A percentile compares a stretch with the other conserved stretches of the same genome.
Evolutionary conservation across 2,329 filamentous ascomycete species (phyloP).

Genomic region (Aspergillus fischeri): DNA sequence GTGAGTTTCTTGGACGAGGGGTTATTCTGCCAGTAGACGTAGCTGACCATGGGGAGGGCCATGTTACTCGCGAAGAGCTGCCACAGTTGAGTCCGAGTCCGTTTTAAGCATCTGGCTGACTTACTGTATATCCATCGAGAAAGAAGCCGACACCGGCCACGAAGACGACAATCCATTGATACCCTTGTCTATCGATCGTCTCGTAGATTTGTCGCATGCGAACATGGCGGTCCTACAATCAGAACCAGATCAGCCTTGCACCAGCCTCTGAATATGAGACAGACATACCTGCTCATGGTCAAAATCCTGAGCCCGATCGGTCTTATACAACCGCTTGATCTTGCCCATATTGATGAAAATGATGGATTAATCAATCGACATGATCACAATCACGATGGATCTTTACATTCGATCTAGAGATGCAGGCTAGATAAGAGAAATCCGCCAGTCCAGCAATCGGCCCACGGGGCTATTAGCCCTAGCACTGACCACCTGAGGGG

Average conservation of each 20-base stretch:
- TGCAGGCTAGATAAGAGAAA: background rate
- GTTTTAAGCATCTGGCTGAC: background rate
- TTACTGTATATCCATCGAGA: constrained; percentile 44
- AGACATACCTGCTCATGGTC: constrained; percentile 38
- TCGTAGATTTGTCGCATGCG: constrained; percentile 43
- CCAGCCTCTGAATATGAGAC: too few relatives aligned
- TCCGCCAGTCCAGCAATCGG: too few relatives aligned
- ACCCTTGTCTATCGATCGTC: constrained; percentile 41
- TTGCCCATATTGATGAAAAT: constrained; percentile 25
- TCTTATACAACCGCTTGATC: constrained; percentile 38
- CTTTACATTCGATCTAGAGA: background rate
- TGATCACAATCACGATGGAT: background rate
- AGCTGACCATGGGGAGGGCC: constrained; percentile 46
- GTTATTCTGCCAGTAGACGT: constrained; percentile 45
- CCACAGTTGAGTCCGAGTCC: background rate
- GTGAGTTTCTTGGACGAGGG: constrained; percentile 32
- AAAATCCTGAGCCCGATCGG: constrained; percentile 41
- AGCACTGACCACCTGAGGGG: background rate
- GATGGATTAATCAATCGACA: background rate
- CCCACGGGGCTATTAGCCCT: background rate
- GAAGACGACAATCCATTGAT: constrained; percentile 42
- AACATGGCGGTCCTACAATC: constrained; percentile 37
- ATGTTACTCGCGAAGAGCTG: constrained; percentile 49
- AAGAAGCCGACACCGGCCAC: constrained; percentile 50
- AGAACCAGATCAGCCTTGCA: background rate